Evolutionary conservation across 805 yeast genomes (phyloP).

Genomic region (Saturnispora mendoncae): DNA sequence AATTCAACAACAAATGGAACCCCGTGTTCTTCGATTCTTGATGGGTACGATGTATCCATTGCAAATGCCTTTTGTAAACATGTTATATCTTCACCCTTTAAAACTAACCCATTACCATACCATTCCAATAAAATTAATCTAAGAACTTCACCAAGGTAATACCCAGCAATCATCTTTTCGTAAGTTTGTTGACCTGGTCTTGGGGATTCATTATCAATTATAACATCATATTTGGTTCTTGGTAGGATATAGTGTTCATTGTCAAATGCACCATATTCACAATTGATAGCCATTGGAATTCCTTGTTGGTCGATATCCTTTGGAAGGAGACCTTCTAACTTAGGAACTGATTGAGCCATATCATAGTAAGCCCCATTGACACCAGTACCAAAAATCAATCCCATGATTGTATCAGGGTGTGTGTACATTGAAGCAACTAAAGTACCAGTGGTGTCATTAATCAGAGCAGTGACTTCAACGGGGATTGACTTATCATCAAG

Average conservation of each 20-base stretch:
- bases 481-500: conserved; percentile 59
- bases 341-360: conserved; percentile 59
- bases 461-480: conserved; percentile 80
- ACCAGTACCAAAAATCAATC: conserved; percentile 95
- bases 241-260: conserved; percentile 80
- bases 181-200: conserved; percentile 94
- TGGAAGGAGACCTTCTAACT: conserved; percentile 62
- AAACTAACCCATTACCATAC: conserved; percentile 53
- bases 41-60: conserved; percentile 85
- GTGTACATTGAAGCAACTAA: conserved; percentile 91
- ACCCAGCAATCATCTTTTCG: conserved; percentile 97
- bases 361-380: conserved; percentile 97
- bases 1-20: conserved; percentile 63
- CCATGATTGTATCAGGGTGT: conserved; percentile 84
- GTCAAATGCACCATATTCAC: conserved; percentile 98
- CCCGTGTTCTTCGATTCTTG: conserved; percentile 82
- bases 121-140: conserved; percentile 74
- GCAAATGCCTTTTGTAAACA: conserved; percentile 55
- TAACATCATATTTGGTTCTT: conserved; percentile 78
- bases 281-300: conserved; percentile 88
- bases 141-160: conserved; percentile 87
- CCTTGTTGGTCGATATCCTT: conserved; percentile 47
- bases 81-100: conserved; percentile 58
- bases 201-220: conserved; percentile 78
- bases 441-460: conserved; percentile 97